phyloP scores from a whole-genome alignment of 2,329 filamentous ascomycete genomes.

The Madurella fahalii region DNA sequence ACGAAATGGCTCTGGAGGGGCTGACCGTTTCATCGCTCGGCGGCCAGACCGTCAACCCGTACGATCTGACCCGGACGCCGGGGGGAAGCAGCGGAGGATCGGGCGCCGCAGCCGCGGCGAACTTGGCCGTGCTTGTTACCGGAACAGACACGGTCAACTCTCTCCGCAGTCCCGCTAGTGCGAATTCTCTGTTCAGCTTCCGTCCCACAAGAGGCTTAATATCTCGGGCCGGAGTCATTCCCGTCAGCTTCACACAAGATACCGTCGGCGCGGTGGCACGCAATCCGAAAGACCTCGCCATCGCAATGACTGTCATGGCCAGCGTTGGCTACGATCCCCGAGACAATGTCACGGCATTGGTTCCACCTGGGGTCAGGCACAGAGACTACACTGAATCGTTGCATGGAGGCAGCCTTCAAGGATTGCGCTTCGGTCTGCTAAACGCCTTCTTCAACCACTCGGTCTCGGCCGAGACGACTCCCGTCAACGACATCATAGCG shows the following conservation, averaged over 20 bases:
- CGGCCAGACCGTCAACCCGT: conserved; percentile 63
- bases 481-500: conserved; percentile 52
- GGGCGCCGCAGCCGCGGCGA: conserved; percentile 53
- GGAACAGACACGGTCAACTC: conserved; percentile 62
- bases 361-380: conserved; percentile 37
- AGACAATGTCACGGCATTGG: conserved; percentile 50
- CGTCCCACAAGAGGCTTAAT: conserved; percentile 54
- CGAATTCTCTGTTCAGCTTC: conserved; percentile 57
- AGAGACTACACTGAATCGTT: conserved; percentile 46
- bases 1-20: conserved; percentile 62
- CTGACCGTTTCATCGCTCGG: conserved; percentile 58
- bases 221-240: conserved; percentile 48
- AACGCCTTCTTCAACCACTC: conserved; percentile 56
- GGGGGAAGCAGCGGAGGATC: conserved; percentile 62
- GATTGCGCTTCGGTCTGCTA: conserved; percentile 33
- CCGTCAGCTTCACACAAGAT: conserved; percentile 55
- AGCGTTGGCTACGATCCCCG: conserved; percentile 45
- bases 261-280: conserved; percentile 51
- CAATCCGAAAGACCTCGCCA: conserved; percentile 46
- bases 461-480: conserved; percentile 47
- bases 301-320: conserved; percentile 50
- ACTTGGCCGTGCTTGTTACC: conserved; percentile 54
- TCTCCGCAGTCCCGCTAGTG: conserved; percentile 57
- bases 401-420: conserved; percentile 24
- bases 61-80: conserved; percentile 60